Evolutionary conservation across 2,329 filamentous ascomycete genomes (phyloP), one percentile per base, ranked within the genome.

Genomic region (Aspergillus sojae): DNA sequence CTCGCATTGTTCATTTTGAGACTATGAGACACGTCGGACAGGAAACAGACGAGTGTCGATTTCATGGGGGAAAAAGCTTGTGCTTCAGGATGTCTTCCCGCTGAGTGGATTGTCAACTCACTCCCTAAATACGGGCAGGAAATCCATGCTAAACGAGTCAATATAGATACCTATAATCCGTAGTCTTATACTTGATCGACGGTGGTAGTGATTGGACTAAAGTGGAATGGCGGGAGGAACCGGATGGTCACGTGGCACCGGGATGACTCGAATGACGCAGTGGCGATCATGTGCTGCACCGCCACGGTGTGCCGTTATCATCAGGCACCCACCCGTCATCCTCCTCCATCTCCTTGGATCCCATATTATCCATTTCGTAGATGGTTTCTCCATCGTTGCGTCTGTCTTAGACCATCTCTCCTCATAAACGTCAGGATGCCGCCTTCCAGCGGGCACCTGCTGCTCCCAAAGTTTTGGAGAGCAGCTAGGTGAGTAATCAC

Each of bases 381-480:
- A 72, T 72, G 67, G 57, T 53, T 45, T 52, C 54, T 62, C 53
- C 65, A 71, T 67, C 65, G 53, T 58, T 64, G 57, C 36, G 62
- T 62, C 60, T 30, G 60, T 28, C 56, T 36, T 57, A 60, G 57
- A 57, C 41, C 36, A 60, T 59, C 10, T 57, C 21, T 16, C n/a
- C 26, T 61, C 21, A 55, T 62, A 43, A 56, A 52, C 34, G 39
- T 69, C 71, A 77, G 67, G 64, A 84, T 84, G 82, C 78, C 81
- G 74, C 78, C 80, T 69, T 77, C 79, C 60, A 80, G 75, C 73
- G 82, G 81, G 75, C 81, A 82, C 75, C 77, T 83, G 71, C 73
- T 83, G 75, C 78, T 83, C 65, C 79, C 81, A 57, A 83, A 83
- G 69, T 71, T 82, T 61, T 81, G 81, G 78, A 79, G 80, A 72